Percentiles rank a stretch among this genome's conserved stretches.
Evolutionary conservation across 2,329 filamentous ascomycete species (phyloP).

Genomic region (Kalaharituber pfeilii): DNA sequence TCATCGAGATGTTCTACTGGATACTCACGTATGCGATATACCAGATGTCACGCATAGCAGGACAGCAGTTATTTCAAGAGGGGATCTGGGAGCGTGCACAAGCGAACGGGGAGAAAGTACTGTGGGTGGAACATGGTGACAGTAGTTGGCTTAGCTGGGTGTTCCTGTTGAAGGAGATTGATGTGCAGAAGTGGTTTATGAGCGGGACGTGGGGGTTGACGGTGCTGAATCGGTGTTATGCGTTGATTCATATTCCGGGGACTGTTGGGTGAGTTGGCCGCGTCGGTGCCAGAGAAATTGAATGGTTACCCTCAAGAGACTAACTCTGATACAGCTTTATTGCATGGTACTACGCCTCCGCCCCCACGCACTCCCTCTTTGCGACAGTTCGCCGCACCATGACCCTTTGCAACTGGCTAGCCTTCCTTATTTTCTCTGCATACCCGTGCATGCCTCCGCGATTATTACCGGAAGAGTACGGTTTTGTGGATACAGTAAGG

Average conservation of each 20-base stretch:
- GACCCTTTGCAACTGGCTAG: slow-evolving; percentile 43
- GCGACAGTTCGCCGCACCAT: slow-evolving; percentile 41
- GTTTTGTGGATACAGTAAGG: slow-evolving; percentile 46
- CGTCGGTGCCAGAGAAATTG: background rate
- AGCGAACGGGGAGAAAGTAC: slow-evolving; percentile 38
- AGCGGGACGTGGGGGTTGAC: slow-evolving; percentile 37
- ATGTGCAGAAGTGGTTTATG: slow-evolving; percentile 42
- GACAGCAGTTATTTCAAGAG: slow-evolving; percentile 20
- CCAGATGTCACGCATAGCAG: slow-evolving; percentile 16
- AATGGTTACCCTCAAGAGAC: slow-evolving; percentile 13
- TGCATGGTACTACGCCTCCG: slow-evolving; percentile 45
- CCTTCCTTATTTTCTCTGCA: slow-evolving; percentile 44
- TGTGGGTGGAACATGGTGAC: slow-evolving; percentile 19
- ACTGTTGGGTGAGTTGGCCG: slow-evolving; percentile 35
- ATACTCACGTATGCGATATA: slow-evolving; percentile 32
- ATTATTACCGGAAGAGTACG: slow-evolving; percentile 41
- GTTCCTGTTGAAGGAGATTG: slow-evolving; percentile 36
- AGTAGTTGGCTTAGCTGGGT: slow-evolving; percentile 30
- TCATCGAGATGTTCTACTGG: slow-evolving; percentile 62
- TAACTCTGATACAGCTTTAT: slow-evolving; percentile 34
- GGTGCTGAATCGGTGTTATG: slow-evolving; percentile 41
- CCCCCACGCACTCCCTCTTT: slow-evolving; percentile 37
- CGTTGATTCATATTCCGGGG: slow-evolving; percentile 43
- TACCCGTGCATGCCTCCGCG: slow-evolving; percentile 49
- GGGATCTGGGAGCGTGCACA: slow-evolving; percentile 40